phyloP scores from a whole-genome alignment of 805 yeast species.

The Candida peoriensis region DNA sequence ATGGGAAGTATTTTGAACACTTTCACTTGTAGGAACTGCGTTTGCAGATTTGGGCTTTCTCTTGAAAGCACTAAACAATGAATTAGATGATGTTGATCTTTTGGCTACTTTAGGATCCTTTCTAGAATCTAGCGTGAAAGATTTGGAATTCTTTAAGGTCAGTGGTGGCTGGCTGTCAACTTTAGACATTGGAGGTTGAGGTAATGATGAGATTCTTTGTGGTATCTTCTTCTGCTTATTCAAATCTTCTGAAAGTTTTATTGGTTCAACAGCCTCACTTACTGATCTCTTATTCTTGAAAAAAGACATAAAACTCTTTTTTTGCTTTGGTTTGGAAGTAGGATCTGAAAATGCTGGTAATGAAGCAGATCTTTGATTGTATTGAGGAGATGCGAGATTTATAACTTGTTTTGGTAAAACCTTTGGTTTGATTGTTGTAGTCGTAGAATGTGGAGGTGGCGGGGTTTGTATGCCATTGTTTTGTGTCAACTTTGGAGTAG shows the following conservation, averaged over 20 bases:
- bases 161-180: background rate
- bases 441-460: too few relatives aligned
- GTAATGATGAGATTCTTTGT: background rate
- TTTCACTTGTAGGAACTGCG: background rate
- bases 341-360: slow-evolving; percentile 15
- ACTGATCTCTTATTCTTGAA: slow-evolving; percentile 19
- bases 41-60: slow-evolving; percentile 7
- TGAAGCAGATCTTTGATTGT: slow-evolving; percentile 20
- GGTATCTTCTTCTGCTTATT: too few relatives aligned
- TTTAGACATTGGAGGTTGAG: background rate
- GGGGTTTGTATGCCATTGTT: too few relatives aligned
- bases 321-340: slow-evolving; percentile 3
- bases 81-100: slow-evolving; percentile 22
- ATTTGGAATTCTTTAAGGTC: slow-evolving; percentile 11
- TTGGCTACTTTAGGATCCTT: slow-evolving; percentile 12
- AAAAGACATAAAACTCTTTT: slow-evolving; percentile 21
- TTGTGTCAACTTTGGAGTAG: background rate
- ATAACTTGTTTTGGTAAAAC: slow-evolving; percentile 10
- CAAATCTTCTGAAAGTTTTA: too few relatives aligned
- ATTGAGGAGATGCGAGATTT: slow-evolving; percentile 10
- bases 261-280: slow-evolving; percentile 11
- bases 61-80: slow-evolving; percentile 23
- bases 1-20: too few relatives aligned
- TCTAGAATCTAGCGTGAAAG: slow-evolving; percentile 11
- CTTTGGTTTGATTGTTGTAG: slow-evolving; percentile 1